These are phyloP conservation scores for Plicaturopsis crispa DNA, from an alignment of 768 basidiomycete species.

Conservation along the genomic window DNA sequence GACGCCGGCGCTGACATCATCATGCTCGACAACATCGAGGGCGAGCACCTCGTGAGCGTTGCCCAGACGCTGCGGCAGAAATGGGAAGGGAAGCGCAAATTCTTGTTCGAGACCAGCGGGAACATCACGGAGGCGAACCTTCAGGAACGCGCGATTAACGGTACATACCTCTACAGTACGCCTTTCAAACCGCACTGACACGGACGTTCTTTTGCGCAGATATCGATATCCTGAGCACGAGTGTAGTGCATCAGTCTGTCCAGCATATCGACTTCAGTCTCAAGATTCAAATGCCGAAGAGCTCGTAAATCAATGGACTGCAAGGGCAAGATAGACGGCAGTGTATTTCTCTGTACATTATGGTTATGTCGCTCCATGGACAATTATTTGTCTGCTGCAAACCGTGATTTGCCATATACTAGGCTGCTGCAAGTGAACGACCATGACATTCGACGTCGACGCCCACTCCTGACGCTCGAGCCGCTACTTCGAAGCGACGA, in stretches of 20 bases:
- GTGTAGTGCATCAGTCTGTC: constrained; percentile 84
- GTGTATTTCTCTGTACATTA: too few species aligned
- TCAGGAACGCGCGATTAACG: constrained; percentile 71
- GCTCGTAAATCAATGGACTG: too few species aligned
- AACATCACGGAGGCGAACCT: constrained; percentile 89
- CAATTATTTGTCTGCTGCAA: too few species aligned
- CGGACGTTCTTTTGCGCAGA: constrained; percentile 37
- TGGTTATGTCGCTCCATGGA: too few species aligned
- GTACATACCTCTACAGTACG: constrained; percentile 35
- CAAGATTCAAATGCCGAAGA: constrained; percentile 75
- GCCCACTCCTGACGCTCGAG: too few species aligned
- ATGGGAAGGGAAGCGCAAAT: constrained; percentile 77
- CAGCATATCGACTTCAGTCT: constrained; percentile 95
- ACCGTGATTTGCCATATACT: too few species aligned
- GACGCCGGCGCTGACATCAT: constrained; percentile 90
- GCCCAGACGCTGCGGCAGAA: constrained; percentile 68
- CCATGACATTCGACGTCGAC: too few species aligned
- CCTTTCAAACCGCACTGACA: background rate
- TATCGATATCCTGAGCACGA: constrained; percentile 92
- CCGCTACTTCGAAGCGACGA: too few species aligned
- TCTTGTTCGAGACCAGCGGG: constrained; percentile 90
- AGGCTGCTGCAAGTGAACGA: too few species aligned
- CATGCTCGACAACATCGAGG: constrained; percentile 94
- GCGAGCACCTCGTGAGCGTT: constrained; percentile 56
- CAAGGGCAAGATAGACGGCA: too few species aligned